Base-by-base conservation (phyloP, 331 rosid genomes). In the Erythrophleum ivorense region DNA sequence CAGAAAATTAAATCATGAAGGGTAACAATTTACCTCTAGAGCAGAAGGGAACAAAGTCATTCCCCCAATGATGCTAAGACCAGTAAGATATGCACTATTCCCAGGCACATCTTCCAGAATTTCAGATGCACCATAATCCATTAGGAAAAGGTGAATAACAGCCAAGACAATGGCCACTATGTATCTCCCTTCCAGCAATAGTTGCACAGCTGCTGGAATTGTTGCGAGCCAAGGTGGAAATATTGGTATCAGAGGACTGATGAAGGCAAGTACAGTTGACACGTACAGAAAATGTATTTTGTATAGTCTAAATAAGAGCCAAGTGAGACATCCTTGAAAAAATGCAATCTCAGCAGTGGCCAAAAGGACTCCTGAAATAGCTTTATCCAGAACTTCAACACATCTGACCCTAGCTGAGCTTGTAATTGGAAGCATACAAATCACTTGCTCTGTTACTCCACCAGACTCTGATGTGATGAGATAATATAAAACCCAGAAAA, bases 11-110 rank as follows among this genome's bases (percentile, higher is more conserved):
- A 71, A 66, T 63, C 65, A 75, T 73, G 75, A 70, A 43, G 70
- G 63, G 52, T 52, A 50, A 24, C 14, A 76, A 50, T 41, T 58
- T 82, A 95, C 99, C 99, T 95, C 99, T 2, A 95, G 60, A 19
- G 98, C 97, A 6, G 98, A 95, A 45, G 95, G 92, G 80, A 95
- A 95, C 88, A 95, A 88, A 38, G 99, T 91, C 97, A 95, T 87
- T 84, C 99, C 99, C 70, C 99, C 99, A 82, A 95, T 83, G 89
- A 95, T 93, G 90, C 98, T 93, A 10, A 95, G 92, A 8, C 98
- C 99, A 15, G 94, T 90, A 68, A 95, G 99, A 78, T 93, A 95
- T 38, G 91, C 87, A 84, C 99, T 95, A 59, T 92, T 89, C 34
- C 98, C 99, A 0, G 99, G 99, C 74, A 89, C 91, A 49, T 90